These are phyloP conservation scores for Mycocalia duriaeana DNA, from an alignment of 1,284 basidiomycete genomes.

Conservation along the genomic window DNA sequence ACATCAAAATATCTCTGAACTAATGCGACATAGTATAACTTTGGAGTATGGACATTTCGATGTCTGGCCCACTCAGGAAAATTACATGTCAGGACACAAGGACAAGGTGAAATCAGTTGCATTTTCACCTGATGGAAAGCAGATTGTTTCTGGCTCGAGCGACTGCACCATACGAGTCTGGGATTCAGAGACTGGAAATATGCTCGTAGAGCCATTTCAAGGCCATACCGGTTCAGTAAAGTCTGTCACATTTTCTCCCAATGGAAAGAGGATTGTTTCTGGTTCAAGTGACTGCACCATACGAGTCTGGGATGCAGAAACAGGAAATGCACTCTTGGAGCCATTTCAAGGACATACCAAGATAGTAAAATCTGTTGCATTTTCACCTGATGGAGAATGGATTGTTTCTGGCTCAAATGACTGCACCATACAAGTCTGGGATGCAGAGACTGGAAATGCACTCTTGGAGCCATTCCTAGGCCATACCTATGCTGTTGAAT, in stretches of 20 bases:
- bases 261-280: not conserved
- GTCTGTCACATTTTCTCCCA: not conserved
- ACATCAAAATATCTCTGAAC: not conserved
- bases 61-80: not conserved
- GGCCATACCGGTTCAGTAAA: slow-evolving; percentile 1
- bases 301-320: not conserved
- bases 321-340: not conserved
- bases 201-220: not conserved
- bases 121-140: not conserved
- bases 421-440: slow-evolving; percentile 13
- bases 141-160: slow-evolving; percentile 5
- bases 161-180: slow-evolving; percentile 4
- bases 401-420: slow-evolving; percentile 9
- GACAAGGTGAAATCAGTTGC: not conserved
- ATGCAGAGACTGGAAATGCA: slow-evolving; percentile 7
- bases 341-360: slow-evolving; percentile 2
- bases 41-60: not conserved
- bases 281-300: not conserved
- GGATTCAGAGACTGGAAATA: slow-evolving; percentile 1
- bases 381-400: slow-evolving; percentile 7
- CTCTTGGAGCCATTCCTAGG: slow-evolving; percentile 5
- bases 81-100: not conserved
- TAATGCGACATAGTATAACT: not conserved
- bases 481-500: slow-evolving; percentile 3
- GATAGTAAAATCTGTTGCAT: slow-evolving; percentile 6